Evolutionary conservation across 129 eudicot species (phyloP), one percentile per base, ranked within the genome.

Genomic region (Helianthus tuberosus): DNA sequence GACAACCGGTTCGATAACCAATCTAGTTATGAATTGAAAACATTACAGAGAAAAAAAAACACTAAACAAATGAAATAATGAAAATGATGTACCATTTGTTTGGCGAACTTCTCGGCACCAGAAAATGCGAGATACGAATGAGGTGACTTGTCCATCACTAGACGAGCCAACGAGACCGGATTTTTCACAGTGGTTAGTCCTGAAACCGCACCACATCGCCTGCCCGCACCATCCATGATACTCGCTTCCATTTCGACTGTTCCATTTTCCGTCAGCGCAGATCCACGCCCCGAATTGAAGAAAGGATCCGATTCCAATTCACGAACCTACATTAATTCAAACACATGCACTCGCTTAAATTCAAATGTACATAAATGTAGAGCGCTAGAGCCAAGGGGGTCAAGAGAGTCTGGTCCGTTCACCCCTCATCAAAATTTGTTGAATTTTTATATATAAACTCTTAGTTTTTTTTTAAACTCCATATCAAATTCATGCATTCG

Each of bases 231-330:
- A 4, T 93, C 97, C 98, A 93, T 93, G 48, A 93, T 93, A 72
- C 97, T 90, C 0, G 98, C 98, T 82, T 93, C 98, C 98, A 93
- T 93, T 79, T 93, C 98, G 49, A 86, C 97, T 10, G 93, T 86
- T 61, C 96, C 98, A 38, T 90, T 77, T 75, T 79, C 96, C 0
- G 97, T 93, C 15, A 93, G 84, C 15, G 89, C 98, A 64, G 98
- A 93, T 75, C 98, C 98, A 46, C 97, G 90, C 11, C 98, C 98
- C 1, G 98, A 88, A 78, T 93, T 93, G 47, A 93, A 93, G 23
- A 83, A 44, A 0, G 98, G 97, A 76, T 93, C 95, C 8, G 82
- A 76, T 71, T 93, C 98, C 82, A 93, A 57, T 73, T 90, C 97
- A 14, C 96, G 83, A 41, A 93, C 96, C 98, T 93, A 65, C 39